These are phyloP conservation scores for Juncus effusus DNA, from an alignment of 176 grass and related monocot genomes.

Conservation along the genomic window DNA sequence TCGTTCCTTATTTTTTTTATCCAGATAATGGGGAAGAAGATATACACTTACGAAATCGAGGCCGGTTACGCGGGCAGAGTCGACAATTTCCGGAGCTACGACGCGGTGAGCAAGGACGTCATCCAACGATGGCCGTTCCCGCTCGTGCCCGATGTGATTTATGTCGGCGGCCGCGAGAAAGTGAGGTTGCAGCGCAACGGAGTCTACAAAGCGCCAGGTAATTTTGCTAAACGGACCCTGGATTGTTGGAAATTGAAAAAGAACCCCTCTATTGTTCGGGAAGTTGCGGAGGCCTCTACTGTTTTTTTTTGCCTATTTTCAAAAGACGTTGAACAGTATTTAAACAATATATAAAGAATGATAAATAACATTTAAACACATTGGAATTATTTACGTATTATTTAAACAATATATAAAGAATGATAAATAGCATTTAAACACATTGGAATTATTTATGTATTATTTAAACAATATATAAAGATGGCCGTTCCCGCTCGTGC, in stretches of 20 bases:
- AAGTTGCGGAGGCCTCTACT: no score
- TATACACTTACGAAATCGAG: conserved; percentile 89
- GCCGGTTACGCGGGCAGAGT: conserved; percentile 84
- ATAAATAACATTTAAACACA: no score
- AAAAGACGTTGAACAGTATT: no score
- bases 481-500: conserved; percentile 84
- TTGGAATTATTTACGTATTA: no score
- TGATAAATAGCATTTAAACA: no score
- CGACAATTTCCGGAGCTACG: conserved; percentile 93
- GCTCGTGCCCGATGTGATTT: conserved; percentile 78
- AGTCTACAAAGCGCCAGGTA: conserved; percentile 77
- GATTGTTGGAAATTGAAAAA: conserved; percentile 12
- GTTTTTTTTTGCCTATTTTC: no score
- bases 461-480: conserved; percentile 23
- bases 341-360: no score
- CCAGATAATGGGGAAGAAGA: conserved; percentile 95
- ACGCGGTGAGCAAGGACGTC: conserved; percentile 88
- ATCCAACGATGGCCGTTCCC: conserved; percentile 90
- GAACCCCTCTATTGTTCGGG: no score
- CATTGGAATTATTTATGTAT: no score
- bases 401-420: no score
- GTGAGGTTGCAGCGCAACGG: conserved; percentile 66
- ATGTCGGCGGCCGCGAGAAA: conserved; percentile 33
- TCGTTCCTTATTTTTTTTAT: no score
- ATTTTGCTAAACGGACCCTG: conserved; percentile 2